These are phyloP conservation scores for Solanum hybrid DNA, from an alignment of 305 asterid species.

Conservation along the genomic window DNA sequence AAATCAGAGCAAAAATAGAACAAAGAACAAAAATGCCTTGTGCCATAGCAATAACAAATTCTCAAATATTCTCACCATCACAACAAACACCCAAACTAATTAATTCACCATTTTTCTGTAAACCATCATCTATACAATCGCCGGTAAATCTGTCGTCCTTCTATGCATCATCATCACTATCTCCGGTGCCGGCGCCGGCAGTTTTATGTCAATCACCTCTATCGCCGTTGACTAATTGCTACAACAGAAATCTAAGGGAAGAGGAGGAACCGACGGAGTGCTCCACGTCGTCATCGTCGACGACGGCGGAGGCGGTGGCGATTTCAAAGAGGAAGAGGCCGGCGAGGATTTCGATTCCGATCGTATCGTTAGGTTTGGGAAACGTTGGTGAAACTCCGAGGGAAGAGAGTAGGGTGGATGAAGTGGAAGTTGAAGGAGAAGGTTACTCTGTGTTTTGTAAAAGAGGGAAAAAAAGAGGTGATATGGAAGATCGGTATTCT, in stretches of 20 bases:
- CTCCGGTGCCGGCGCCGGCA: not conserved
- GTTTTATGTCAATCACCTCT: not conserved
- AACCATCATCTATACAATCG: not conserved
- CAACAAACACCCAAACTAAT: not conserved
- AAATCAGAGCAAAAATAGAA: not conserved
- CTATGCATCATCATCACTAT: not conserved
- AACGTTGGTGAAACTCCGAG: not conserved
- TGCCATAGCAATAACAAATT: not conserved
- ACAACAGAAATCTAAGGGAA: not conserved
- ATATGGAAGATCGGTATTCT: constrained; percentile 67
- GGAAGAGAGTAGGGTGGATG: constrained; percentile 24
- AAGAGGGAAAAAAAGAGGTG: constrained; percentile 48
- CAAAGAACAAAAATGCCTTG: not conserved
- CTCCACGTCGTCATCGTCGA: not conserved
- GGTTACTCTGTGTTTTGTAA: constrained; percentile 59
- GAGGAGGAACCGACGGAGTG: not conserved
- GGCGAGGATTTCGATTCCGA: constrained; percentile 47
- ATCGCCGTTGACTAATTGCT: not conserved
- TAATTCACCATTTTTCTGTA: not conserved
- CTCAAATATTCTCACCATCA: not conserved
- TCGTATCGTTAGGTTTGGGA: constrained; percentile 19
- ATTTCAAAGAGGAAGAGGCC: constrained; percentile 74
- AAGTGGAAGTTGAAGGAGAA: constrained; percentile 53
- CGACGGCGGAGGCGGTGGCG: constrained; percentile 9
- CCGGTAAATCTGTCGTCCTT: not conserved